Evolutionary conservation across 148 eudicot genomes (phyloP), one percentile per base, ranked within the genome.

Genomic region (Suaeda aralocaspica): DNA sequence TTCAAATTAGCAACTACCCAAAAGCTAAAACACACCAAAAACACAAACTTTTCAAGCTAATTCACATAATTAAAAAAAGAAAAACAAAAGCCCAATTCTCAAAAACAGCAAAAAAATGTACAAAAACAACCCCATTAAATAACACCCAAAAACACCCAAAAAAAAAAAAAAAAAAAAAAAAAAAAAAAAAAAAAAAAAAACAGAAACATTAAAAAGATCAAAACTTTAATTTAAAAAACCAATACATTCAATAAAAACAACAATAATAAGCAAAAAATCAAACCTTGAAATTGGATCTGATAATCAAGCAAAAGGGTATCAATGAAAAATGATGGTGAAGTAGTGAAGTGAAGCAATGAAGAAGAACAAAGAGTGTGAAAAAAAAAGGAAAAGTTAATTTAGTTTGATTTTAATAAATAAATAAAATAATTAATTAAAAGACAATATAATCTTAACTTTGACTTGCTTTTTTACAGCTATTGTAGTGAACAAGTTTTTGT

Each of bases 241-340:
- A 72, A 30, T 24, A 19, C 30, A n/a, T n/a, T n/a, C 0, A 11
- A 2, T 28, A 29, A 18, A 14, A 10, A 52, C 26, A 22, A 22
- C 55, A 41, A 57, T 22, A 62, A 26, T 29, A 24, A 15, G 49
- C 24, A 69, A 74, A 50, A 67, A 59, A n/a, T n/a, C 33, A 34
- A 59, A 78, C 78, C 67, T 74, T 72, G 75, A 70, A 74, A 69
- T 59, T 78, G 82, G 82, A 79, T 79, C 82, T 71, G 71, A 65
- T 68, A 50, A 70, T 66, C 29, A 45, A 71, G 46, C 46, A 9
- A n/a, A 49, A 68, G 63, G 50, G 33, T 30, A 10, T 29, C 67
- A 29, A 24, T 48, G 50, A 26, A 22, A 26, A 46, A 44, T 26
- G 67, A 29, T 26, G 46, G 60, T 28, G 30, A 15, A 58, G 22